Conservation (phyloP, 2,329 filamentous ascomycete genomes). For the Thelonectria olida region DNA sequence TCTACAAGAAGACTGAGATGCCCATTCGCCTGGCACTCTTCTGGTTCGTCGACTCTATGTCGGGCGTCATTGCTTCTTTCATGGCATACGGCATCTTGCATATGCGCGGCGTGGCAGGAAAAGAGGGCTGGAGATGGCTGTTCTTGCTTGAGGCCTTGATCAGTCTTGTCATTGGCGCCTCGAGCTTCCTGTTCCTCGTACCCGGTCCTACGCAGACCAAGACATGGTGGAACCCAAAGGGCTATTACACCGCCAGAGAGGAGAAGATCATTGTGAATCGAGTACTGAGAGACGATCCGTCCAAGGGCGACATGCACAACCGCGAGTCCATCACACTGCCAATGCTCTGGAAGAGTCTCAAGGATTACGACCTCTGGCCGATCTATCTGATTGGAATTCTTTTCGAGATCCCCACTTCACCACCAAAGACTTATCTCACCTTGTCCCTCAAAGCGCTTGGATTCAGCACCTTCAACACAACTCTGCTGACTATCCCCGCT, state of each 20-base stretch:
- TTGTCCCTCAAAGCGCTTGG: constrained; percentile 52
- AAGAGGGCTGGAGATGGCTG: constrained; percentile 39
- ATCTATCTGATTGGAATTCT: constrained; percentile 58
- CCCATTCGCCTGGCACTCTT: constrained; percentile 39
- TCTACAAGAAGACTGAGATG: constrained; percentile 39
- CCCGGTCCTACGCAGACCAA: constrained; percentile 16
- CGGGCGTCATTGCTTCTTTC: constrained; percentile 36
- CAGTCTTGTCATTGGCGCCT: constrained; percentile 23
- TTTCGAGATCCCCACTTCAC: constrained; percentile 50
- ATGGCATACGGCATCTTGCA: constrained; percentile 39
- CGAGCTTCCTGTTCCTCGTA: constrained; percentile 8
- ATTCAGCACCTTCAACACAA: constrained; percentile 54
- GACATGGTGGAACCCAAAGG: constrained; percentile 47
- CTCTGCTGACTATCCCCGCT: constrained; percentile 56
- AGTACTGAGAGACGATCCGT: constrained; percentile 63
- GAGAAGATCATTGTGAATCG: constrained; percentile 68
- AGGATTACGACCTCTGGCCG: constrained; percentile 66
- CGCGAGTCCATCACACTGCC: constrained; percentile 58
- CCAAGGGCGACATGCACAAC: constrained; percentile 64
- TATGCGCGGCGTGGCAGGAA: constrained; percentile 37
- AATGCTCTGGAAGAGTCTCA: constrained; percentile 56
- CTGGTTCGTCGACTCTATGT: constrained; percentile 33
- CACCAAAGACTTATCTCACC: constrained; percentile 54
- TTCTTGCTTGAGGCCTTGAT: constrained; percentile 33
- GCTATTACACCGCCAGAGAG: constrained; percentile 65